Evolutionary conservation across 257 asterid species (phyloP).

Genomic region (Coffea eugenioides): DNA sequence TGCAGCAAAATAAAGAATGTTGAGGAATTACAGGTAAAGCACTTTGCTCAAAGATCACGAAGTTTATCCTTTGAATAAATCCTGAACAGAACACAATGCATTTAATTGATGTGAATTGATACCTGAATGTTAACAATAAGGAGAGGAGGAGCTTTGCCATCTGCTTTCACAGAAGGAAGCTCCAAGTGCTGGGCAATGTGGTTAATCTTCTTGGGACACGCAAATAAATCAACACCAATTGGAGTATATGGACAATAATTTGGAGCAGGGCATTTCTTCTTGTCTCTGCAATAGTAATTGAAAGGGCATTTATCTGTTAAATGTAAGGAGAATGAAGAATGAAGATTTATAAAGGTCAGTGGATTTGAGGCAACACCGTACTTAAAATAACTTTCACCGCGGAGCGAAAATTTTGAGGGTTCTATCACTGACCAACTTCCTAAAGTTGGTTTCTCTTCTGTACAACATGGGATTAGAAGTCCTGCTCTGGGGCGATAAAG

Average conservation of each 20-base stretch:
- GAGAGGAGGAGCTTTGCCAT: conserved; percentile 60
- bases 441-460: conserved; percentile 57
- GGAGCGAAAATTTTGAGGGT: conserved; percentile 84
- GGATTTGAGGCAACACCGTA: conserved; percentile 33
- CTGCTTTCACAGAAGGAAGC: conserved; percentile 64
- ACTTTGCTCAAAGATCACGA: not conserved
- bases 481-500: conserved; percentile 88
- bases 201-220: conserved; percentile 62
- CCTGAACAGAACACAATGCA: not conserved
- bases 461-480: conserved; percentile 61
- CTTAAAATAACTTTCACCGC: conserved; percentile 84
- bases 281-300: conserved; percentile 62
- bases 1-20: conserved; percentile 30
- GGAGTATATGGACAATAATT: conserved; percentile 72
- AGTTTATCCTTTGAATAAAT: not conserved
- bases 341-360: not conserved
- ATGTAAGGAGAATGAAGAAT: not conserved
- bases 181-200: conserved; percentile 94
- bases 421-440: conserved; percentile 83
- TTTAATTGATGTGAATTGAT: not conserved
- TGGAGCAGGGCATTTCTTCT: conserved; percentile 85
- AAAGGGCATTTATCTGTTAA: conserved; percentile 9
- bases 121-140: conserved; percentile 96
- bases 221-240: conserved; percentile 86
- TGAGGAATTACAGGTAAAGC: not conserved